A percentile compares a stretch with the other conserved stretches of the same genome.
phyloP scores from a whole-genome alignment of 2,329 filamentous ascomycete genomes.

The Trichoderma simmonsii region DNA sequence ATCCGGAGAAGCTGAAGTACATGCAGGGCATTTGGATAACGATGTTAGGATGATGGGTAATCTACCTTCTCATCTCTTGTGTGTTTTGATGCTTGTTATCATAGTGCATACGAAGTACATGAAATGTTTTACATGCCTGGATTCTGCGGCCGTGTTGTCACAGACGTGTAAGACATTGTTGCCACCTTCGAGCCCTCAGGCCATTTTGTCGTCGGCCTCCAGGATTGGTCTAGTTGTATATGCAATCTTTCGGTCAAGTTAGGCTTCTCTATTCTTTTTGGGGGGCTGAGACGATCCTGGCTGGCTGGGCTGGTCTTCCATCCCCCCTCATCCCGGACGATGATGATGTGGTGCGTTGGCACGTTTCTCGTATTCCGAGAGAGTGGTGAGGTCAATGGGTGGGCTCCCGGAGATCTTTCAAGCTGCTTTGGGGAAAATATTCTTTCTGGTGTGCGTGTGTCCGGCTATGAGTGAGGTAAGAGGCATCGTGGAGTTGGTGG shows the following conservation, averaged over 20 bases:
- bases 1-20: neutral
- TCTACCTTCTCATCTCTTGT: neutral
- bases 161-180: conserved; percentile 11
- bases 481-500: conserved; percentile 3
- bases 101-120: neutral
- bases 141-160: neutral
- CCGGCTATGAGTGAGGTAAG: neutral
- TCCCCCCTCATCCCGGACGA: neutral
- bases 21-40: neutral
- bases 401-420: neutral
- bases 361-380: conserved; percentile 10
- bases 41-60: too few relatives aligned
- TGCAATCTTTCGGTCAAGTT: neutral
- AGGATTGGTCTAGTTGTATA: neutral
- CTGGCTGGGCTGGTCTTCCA: neutral
- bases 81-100: neutral
- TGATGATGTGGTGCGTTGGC: neutral
- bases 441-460: neutral
- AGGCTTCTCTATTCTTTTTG: neutral
- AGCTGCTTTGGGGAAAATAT: neutral
- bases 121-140: neutral
- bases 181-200: neutral
- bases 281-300: neutral
- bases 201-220: neutral
- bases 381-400: conserved; percentile 4